Evolutionary conservation across 371 early-diverging fungal genomes (phyloP).

Genomic region (Mortierella sp.): DNA sequence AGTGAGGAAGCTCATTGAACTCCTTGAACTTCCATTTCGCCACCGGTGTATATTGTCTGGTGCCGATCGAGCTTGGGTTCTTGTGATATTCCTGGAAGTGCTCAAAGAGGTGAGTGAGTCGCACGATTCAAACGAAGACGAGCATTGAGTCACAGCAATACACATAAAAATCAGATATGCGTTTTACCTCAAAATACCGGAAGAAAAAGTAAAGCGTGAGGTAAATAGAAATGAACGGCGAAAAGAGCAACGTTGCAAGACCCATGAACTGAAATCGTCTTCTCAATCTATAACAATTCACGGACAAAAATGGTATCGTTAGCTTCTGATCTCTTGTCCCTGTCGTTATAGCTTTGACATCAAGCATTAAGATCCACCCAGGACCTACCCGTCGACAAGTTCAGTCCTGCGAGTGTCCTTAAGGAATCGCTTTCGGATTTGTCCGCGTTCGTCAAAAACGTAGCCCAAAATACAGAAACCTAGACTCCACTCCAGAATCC

Average conservation of each 20-base stretch:
- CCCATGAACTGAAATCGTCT: conserved; percentile 92
- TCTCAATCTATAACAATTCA: conserved; percentile 67
- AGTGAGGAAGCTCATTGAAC: conserved; percentile 96
- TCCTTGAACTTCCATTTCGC: conserved; percentile 96
- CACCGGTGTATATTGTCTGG: conserved; percentile 88
- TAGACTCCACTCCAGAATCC: conserved; percentile 94
- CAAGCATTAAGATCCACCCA: background rate
- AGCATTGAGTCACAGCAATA: too few species aligned
- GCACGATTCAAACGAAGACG: too few species aligned
- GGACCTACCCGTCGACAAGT: conserved; percentile 70
- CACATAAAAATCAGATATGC: background rate
- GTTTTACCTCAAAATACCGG: conserved; percentile 91
- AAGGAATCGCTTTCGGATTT: conserved; percentile 85
- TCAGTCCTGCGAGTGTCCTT: conserved; percentile 72
- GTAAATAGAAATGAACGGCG: conserved; percentile 91
- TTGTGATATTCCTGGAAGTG: conserved; percentile 84
- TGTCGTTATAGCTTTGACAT: background rate
- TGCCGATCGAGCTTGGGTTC: conserved; percentile 86
- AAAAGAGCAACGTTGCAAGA: conserved; percentile 82
- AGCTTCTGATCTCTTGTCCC: background rate
- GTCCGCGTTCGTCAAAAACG: conserved; percentile 90
- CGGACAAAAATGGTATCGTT: background rate
- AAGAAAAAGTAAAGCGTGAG: conserved; percentile 91
- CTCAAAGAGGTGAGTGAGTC: background rate
- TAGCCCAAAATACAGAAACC: conserved; percentile 86